A percentile compares a stretch with the other conserved stretches of the same genome.
phyloP scores from a whole-genome alignment of 2,329 filamentous ascomycete genomes.

The Tolypocladium sp. region DNA sequence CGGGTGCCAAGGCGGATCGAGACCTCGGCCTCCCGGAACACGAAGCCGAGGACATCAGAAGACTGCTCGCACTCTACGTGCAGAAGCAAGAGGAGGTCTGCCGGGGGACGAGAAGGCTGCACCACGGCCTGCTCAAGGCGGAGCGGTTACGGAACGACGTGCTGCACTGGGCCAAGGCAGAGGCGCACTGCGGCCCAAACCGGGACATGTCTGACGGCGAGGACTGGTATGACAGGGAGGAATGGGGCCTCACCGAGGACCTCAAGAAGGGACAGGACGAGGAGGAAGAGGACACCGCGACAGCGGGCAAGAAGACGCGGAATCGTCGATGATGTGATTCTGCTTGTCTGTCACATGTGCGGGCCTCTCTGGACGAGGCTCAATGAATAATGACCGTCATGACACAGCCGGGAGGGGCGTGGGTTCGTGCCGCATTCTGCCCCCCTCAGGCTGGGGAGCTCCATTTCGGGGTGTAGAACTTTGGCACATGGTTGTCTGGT shows the following conservation, averaged over 20 bases:
- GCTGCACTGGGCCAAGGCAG: conserved; percentile 67
- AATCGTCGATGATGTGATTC: conserved; percentile 32
- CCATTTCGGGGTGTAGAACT: background rate
- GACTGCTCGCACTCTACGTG: conserved; percentile 65
- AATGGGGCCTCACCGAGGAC: conserved; percentile 66
- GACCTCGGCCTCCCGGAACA: conserved; percentile 61
- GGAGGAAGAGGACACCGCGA: conserved; percentile 65
- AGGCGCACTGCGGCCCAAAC: conserved; percentile 58
- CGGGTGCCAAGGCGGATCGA: conserved; percentile 52
- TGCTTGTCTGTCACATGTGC: background rate
- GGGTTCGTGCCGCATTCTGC: background rate
- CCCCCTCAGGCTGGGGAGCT: background rate
- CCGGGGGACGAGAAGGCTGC: conserved; percentile 57
- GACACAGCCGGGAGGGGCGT: background rate
- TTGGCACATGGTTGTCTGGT: background rate
- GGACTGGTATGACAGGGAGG: conserved; percentile 79
- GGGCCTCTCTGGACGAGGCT: background rate
- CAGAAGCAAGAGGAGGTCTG: conserved; percentile 83
- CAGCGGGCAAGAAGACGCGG: conserved; percentile 52
- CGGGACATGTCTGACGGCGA: conserved; percentile 79
- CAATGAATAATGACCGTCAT: background rate
- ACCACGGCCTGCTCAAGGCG: conserved; percentile 62
- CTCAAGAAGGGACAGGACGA: conserved; percentile 75
- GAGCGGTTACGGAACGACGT: conserved; percentile 65
- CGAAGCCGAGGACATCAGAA: conserved; percentile 72